Evolutionary conservation across 2,329 filamentous ascomycete species (phyloP).

Genomic region (Tympanopsis confertula): DNA sequence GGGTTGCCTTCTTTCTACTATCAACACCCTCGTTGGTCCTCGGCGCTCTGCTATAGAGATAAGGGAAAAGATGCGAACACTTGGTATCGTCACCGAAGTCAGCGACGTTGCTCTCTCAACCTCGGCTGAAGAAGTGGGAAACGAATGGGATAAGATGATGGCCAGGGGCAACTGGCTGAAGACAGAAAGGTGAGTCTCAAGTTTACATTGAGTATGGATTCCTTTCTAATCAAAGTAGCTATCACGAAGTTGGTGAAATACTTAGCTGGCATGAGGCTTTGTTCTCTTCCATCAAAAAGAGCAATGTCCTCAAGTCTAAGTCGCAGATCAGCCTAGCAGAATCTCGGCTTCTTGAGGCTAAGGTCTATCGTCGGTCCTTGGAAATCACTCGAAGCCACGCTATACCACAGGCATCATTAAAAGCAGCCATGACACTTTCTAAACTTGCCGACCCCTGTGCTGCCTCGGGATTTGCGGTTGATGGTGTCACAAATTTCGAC

Average conservation of each 20-base stretch:
- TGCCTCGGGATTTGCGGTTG: constrained; percentile 62
- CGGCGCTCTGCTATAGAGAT: background rate
- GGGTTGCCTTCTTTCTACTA: background rate
- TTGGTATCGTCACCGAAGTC: background rate
- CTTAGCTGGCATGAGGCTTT: background rate
- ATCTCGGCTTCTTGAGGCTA: constrained; percentile 61
- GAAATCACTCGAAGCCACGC: constrained; percentile 68
- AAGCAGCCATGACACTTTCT: constrained; percentile 72
- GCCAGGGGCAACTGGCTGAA: background rate
- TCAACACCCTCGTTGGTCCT: background rate
- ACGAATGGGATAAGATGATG: background rate
- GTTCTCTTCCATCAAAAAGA: background rate
- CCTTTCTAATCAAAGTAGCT: background rate
- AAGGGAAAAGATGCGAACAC: background rate
- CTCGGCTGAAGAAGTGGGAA: background rate
- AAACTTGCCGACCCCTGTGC: constrained; percentile 62
- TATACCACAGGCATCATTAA: constrained; percentile 75
- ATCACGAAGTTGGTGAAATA: background rate
- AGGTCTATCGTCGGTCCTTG: constrained; percentile 66
- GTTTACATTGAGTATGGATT: background rate
- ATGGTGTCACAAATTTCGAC: constrained; percentile 69
- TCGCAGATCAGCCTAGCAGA: constrained; percentile 45
- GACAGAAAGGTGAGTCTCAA: background rate
- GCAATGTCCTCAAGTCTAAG: background rate
- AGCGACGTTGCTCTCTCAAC: background rate